These are phyloP conservation scores for Teratosphaeria nubilosa DNA, from an alignment of 2,329 filamentous ascomycete species.

Conservation along the genomic window DNA sequence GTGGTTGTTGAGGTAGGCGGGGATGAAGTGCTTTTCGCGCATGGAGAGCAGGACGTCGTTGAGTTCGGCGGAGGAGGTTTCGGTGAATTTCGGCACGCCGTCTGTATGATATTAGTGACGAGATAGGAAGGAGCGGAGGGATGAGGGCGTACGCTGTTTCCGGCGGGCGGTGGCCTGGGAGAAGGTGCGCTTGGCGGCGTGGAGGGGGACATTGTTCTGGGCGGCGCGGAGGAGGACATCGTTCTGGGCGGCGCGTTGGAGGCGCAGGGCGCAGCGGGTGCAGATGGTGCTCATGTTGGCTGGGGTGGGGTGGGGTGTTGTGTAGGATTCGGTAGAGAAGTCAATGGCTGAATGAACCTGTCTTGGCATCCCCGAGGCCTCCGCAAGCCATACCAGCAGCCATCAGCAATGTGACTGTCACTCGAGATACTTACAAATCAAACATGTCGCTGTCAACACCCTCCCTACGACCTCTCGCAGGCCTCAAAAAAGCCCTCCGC, in stretches of 20 bases:
- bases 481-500: slow-evolving; percentile 56
- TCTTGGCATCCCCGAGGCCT: slow-evolving; percentile 10
- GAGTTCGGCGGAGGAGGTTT: slow-evolving; percentile 32
- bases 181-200: slow-evolving; percentile 15
- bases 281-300: slow-evolving; percentile 20
- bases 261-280: slow-evolving; percentile 23
- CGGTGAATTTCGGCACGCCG: slow-evolving; percentile 32
- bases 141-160: slow-evolving; percentile 6
- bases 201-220: slow-evolving; percentile 5
- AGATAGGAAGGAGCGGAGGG: neutral
- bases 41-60: slow-evolving; percentile 29
- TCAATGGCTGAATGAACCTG: neutral
- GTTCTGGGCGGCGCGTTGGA: slow-evolving; percentile 15
- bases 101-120: slow-evolving; percentile 12
- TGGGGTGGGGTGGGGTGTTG: neutral
- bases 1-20: slow-evolving; percentile 31
- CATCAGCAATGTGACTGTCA: too few relatives aligned
- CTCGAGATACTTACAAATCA: too few relatives aligned
- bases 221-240: slow-evolving; percentile 5
- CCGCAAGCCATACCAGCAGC: slow-evolving; percentile 5
- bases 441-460: slow-evolving; percentile 50
- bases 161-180: slow-evolving; percentile 10
- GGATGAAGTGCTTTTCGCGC: slow-evolving; percentile 36
- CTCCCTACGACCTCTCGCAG: slow-evolving; percentile 56
- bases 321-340: neutral